Percentiles rank a stretch among this genome's conserved stretches.
phyloP scores from a whole-genome alignment of 306 rosid genomes.

The Prunus armeniaca region DNA sequence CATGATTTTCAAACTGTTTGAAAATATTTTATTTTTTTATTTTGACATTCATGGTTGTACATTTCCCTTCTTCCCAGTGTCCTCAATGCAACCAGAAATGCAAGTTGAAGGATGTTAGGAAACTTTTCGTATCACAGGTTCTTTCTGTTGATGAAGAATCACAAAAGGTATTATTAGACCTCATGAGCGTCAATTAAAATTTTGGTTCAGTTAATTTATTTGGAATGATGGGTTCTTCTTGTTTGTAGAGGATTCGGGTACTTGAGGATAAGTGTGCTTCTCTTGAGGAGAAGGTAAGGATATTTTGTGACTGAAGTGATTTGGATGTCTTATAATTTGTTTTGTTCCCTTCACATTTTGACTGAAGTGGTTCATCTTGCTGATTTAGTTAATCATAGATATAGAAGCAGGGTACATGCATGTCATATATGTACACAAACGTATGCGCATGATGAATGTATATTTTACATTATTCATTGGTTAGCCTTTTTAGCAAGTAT shows the following conservation, averaged over 20 bases:
- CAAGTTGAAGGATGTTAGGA: constrained; percentile 67
- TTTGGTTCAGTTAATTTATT: constrained; percentile 1
- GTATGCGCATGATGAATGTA: too few species aligned
- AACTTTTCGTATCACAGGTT: constrained; percentile 61
- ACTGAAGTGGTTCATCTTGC: background rate
- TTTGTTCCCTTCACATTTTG: background rate
- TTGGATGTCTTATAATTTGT: too few species aligned
- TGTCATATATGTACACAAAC: too few species aligned
- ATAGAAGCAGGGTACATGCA: background rate
- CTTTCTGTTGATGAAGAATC: constrained; percentile 64
- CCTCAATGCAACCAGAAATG: constrained; percentile 84
- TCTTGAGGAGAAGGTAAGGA: constrained; percentile 63
- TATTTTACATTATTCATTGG: too few species aligned
- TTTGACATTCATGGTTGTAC: background rate
- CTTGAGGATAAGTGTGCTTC: constrained; percentile 72
- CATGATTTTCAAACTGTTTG: background rate
- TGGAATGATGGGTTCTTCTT: constrained; percentile 13
- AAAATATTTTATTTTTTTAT: background rate
- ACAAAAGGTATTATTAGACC: constrained; percentile 52
- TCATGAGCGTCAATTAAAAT: background rate
- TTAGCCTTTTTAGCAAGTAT: background rate
- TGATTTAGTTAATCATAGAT: too few species aligned
- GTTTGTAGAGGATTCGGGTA: constrained; percentile 55
- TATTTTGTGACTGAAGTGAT: background rate
- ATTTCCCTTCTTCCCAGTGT: constrained; percentile 41